Conservation (phyloP, 163 green algal genomes). For the Scenedesmus sp. region DNA sequence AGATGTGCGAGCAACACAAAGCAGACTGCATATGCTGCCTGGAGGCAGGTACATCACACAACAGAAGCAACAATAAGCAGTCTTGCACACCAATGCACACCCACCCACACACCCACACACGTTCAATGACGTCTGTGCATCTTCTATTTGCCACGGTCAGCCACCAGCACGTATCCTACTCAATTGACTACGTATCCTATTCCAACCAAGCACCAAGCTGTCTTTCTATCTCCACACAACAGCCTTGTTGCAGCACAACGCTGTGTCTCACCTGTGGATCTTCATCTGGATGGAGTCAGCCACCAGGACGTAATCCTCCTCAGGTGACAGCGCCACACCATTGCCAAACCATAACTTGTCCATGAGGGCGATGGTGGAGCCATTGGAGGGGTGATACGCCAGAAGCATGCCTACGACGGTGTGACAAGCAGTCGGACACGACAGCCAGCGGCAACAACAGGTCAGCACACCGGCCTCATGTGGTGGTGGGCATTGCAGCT, state of each 20-base stretch:
- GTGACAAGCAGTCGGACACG: neutral
- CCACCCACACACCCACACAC: neutral
- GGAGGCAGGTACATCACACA: neutral
- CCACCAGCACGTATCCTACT: neutral
- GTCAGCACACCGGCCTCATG: neutral
- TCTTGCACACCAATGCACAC: neutral
- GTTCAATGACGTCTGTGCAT: too few relatives aligned
- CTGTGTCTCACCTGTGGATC: constrained; percentile 38
- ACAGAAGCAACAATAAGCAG: neutral
- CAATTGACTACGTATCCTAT: neutral
- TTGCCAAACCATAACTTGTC: constrained; percentile 69
- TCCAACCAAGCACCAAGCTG: too few relatives aligned
- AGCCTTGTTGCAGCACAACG: too few relatives aligned
- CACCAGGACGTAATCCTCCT: constrained; percentile 74
- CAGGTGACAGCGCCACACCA: constrained; percentile 72
- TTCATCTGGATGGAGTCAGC: constrained; percentile 64
- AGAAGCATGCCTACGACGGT: constrained; percentile 68
- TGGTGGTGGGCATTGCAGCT: neutral
- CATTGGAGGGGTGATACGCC: constrained; percentile 60
- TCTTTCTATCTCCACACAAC: too few relatives aligned
- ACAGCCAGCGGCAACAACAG: neutral
- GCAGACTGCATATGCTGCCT: neutral
- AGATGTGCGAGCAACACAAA: neutral
- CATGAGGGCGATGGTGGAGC: constrained; percentile 62
- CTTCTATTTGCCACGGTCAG: neutral